Base-by-base conservation (phyloP, 768 basidiomycete species). In the Suillus americanus region DNA sequence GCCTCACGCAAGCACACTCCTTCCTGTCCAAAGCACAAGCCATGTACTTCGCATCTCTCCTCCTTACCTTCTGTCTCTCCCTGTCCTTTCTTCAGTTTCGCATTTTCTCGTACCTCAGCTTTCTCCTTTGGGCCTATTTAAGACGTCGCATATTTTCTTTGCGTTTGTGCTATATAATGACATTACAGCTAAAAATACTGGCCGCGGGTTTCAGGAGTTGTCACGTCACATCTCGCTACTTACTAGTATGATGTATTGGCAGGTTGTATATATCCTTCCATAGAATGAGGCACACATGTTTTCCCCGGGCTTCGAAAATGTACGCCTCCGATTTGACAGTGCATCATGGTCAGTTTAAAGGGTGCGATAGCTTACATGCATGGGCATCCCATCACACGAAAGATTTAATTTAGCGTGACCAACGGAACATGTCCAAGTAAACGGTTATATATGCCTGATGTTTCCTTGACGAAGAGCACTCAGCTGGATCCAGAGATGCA, bases 101-200 rank as follows among this genome's bases (percentile, higher is more conserved):
- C 41, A 43, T 54, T 53, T 59, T 69, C 65, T 65, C 56, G 69
- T 68, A 64, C 64, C 65, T 38, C 64, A 53, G 65, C 68, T 66
- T 66, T 66, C 67, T 68, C 67, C 63, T 62, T 25, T 59, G 74
- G 72, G 70, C 69, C 72, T 77, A 76, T 73, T 75, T 75, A 74
- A 74, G 63, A 61, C 69, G 68, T 69, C 66, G 76, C 73, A 76
- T 76, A 77, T 78, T 73, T 55, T 70, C 68, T 71, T 68, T 46
- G 53, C 65, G 72, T 75, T 65, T 79, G 80, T 80, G 79, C 76
- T 79, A 80, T 59, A 59, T 80, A 80, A 75, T 76, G 74, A 74
- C 73, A 74, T 69, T 76, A 71, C 53, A 35, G 53, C 71, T 77
- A 66, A 71, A 69, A 67, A 30, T 67, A 25, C 57, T 59, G 28